A percentile compares a stretch with the other conserved stretches of the same genome.
Conservation (phyloP, 1,284 basidiomycete genomes). For the Salmacisia buchloeana region DNA sequence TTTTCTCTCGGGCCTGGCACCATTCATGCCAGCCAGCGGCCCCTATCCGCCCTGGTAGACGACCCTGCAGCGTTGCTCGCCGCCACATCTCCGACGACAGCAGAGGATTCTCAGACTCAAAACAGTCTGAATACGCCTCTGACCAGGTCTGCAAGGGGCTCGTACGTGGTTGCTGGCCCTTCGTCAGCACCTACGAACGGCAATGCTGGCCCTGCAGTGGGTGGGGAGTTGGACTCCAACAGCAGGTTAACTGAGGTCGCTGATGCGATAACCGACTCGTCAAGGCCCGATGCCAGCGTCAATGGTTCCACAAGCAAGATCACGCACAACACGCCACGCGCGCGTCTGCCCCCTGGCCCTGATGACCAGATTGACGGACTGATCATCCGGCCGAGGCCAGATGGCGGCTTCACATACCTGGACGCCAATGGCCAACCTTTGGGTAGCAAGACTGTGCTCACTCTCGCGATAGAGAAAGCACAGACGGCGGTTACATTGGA, state of each 20-base stretch:
- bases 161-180: too few species aligned
- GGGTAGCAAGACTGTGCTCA: constrained; percentile 50
- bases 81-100: too few species aligned
- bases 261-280: too few species aligned
- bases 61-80: neutral
- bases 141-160: too few species aligned
- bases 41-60: neutral
- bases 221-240: too few species aligned
- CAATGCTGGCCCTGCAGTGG: too few species aligned
- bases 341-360: neutral
- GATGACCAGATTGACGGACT: constrained; percentile 3
- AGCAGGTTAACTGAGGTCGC: too few species aligned
- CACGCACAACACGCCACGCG: neutral
- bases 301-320: too few species aligned
- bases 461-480: constrained; percentile 51
- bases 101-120: too few species aligned
- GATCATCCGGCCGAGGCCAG: constrained; percentile 1
- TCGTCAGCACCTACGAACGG: too few species aligned
- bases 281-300: too few species aligned
- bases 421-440: constrained; percentile 38
- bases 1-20: neutral
- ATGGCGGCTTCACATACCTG: constrained; percentile 14
- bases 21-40: neutral
- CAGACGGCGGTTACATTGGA: constrained; percentile 53
- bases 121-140: too few species aligned